These are phyloP conservation scores for Ascochyta pisi DNA, from an alignment of 2,329 filamentous ascomycete species.

Conservation along the genomic window DNA sequence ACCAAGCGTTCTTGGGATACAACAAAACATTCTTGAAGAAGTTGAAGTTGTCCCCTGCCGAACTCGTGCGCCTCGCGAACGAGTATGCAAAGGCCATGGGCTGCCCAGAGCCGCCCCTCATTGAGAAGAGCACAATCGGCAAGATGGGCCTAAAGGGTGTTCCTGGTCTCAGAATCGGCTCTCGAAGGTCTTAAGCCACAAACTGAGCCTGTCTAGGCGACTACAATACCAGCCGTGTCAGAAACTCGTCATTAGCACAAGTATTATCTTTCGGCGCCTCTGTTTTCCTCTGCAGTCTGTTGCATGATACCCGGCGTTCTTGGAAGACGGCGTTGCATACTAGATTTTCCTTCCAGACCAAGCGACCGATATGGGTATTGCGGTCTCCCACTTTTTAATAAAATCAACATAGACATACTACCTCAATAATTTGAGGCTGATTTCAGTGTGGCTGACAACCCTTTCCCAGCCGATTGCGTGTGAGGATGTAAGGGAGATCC, in stretches of 20 bases:
- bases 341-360: conserved; percentile 1
- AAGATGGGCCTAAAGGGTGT: conserved; percentile 59
- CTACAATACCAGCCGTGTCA: neutral
- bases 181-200: conserved; percentile 21
- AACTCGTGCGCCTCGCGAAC: conserved; percentile 54
- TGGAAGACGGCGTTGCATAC: conserved; percentile 5
- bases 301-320: conserved; percentile 19
- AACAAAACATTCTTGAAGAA: conserved; percentile 56
- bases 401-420: conserved; percentile 2
- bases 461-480: neutral
- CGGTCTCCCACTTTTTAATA: neutral
- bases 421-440: neutral
- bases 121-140: conserved; percentile 54
- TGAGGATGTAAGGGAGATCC: conserved; percentile 8
- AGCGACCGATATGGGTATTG: neutral
- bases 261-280: neutral
- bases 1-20: conserved; percentile 57
- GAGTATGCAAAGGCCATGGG: conserved; percentile 53
- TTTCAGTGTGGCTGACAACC: neutral
- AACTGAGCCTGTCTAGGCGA: conserved; percentile 12
- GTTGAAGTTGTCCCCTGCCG: conserved; percentile 47
- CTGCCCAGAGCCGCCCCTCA: conserved; percentile 54
- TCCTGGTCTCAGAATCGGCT: conserved; percentile 47
- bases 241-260: conserved; percentile 1
- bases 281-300: conserved; percentile 10